These are phyloP conservation scores for Brasilioporus rufonigricans DNA, from an alignment of 768 basidiomycete species.

Conservation along the genomic window DNA sequence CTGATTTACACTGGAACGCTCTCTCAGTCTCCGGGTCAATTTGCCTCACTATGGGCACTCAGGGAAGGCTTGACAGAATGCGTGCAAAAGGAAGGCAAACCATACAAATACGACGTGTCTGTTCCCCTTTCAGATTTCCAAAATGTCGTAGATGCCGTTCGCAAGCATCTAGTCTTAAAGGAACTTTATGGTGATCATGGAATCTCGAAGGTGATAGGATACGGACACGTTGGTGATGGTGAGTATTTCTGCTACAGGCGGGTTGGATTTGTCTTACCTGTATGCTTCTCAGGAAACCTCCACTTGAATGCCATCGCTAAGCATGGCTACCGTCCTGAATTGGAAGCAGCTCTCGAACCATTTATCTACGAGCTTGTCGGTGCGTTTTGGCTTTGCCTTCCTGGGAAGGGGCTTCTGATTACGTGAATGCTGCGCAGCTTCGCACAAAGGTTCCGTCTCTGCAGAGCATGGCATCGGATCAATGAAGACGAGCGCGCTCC, in stretches of 20 bases:
- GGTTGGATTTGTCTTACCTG: slow-evolving; percentile 1
- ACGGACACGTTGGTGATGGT: slow-evolving; percentile 98
- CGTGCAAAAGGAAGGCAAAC: slow-evolving; percentile 88
- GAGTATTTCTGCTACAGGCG: slow-evolving; percentile 26
- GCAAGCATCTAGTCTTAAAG: slow-evolving; percentile 65
- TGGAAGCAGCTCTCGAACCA: slow-evolving; percentile 87
- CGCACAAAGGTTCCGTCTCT: slow-evolving; percentile 86
- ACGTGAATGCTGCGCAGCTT: slow-evolving; percentile 42
- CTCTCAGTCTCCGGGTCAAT: slow-evolving; percentile 88
- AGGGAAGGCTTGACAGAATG: slow-evolving; percentile 93
- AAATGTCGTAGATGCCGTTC: slow-evolving; percentile 76
- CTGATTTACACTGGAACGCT: slow-evolving; percentile 89
- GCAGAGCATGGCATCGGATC: slow-evolving; percentile 97
- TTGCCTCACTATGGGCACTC: slow-evolving; percentile 85
- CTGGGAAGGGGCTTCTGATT: background rate
- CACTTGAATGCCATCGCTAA: slow-evolving; percentile 90
- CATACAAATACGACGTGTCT: slow-evolving; percentile 96
- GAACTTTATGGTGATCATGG: slow-evolving; percentile 69
- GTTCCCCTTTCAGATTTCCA: slow-evolving; percentile 87
- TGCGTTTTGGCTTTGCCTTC: slow-evolving; percentile 31
- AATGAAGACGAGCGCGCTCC: slow-evolving; percentile 89
- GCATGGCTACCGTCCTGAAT: slow-evolving; percentile 69
- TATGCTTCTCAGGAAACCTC: slow-evolving; percentile 65
- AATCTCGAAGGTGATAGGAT: slow-evolving; percentile 86
- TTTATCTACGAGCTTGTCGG: slow-evolving; percentile 92